Base-by-base conservation (phyloP, 768 basidiomycete species). In the Astraeus odoratus region DNA sequence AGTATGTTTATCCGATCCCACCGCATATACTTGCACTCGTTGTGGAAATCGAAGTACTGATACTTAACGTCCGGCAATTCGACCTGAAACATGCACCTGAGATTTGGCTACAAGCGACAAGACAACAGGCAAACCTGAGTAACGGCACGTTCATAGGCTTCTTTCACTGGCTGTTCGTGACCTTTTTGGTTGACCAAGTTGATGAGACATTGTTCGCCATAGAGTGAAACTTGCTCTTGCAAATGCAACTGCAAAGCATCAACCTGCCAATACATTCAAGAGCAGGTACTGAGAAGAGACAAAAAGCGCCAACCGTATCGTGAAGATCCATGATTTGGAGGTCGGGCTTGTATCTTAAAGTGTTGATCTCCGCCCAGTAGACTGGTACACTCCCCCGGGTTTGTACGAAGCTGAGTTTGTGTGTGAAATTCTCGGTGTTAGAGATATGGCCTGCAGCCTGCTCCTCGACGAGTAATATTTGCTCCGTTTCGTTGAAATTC, bases 401-500 rank as follows among this genome's bases (percentile, higher is more conserved):
- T 67, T 99, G 96, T 6, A 93, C 88, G 63, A 87, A 97, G 62
- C 89, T 89, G 53, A 93, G 67, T 61, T 81, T 79, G 12, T 73
- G 69, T 2, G 72, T 75, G 44, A 71, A 76, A 8, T 75, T 75
- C 43, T 76, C 77, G 15, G 64, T 55, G 39, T 62, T 58, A 15
- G 64, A 64, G 31, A 64, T 63, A 20, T 65, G 63, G 29, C 70
- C 71, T 20, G 65, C 65, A 24, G 69, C 67, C 38, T 70, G 72
- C 39, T 71, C 73, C 48, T 91, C 87, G 10, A 94, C 74, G 13
- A 95, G 72, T 22, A 95, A 69, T 47, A 99, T 72, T 61, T 98
- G 96, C 60, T 99, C 96, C 5, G 96, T 95, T 66, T 99, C 96
- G 61, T 97, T 96, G 68, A 91, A 98, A 66, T 99, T 99, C 46